Evolutionary conservation across 257 asterid species (phyloP).

Genomic region (Thymus quinquecostatus): DNA sequence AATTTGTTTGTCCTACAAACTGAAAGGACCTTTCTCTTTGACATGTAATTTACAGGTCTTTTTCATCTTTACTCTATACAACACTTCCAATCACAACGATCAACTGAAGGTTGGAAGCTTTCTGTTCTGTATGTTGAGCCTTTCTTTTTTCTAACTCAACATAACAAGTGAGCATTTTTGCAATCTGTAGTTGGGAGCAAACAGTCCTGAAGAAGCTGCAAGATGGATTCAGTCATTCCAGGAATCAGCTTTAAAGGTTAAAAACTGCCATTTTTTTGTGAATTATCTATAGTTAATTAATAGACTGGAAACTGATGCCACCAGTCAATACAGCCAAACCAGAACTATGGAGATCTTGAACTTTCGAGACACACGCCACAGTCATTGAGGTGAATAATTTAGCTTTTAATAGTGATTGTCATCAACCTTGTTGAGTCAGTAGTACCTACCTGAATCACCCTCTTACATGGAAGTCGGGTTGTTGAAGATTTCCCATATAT

Average conservation of each 20-base stretch:
- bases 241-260: constrained; percentile 87
- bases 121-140: constrained; percentile 21
- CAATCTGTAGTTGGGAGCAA: constrained; percentile 85
- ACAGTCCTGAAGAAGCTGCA: constrained; percentile 97
- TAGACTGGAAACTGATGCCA: constrained; percentile 43
- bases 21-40: constrained; percentile 32
- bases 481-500: constrained; percentile 24
- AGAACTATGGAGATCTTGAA: constrained; percentile 53
- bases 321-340: constrained; percentile 61
- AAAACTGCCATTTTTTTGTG: constrained; percentile 29
- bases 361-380: constrained; percentile 47
- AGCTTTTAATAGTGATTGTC: constrained; percentile 24
- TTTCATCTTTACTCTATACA: constrained; percentile 67
- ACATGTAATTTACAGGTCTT: constrained; percentile 51
- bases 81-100: constrained; percentile 86
- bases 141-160: constrained; percentile 23
- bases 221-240: constrained; percentile 92
- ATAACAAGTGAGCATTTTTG: constrained; percentile 30
- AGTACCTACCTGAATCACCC: constrained; percentile 15
- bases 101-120: constrained; percentile 77
- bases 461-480: constrained; percentile 27
- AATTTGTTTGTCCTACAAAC: constrained; percentile 23
- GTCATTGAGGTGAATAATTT: constrained; percentile 62
- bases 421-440: constrained; percentile 24
- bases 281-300: constrained; percentile 17